A percentile compares a stretch with the other conserved stretches of the same genome.
phyloP scores from a whole-genome alignment of 192 early-diverging fungal species.

The Rhizoclosmatium globosum region DNA sequence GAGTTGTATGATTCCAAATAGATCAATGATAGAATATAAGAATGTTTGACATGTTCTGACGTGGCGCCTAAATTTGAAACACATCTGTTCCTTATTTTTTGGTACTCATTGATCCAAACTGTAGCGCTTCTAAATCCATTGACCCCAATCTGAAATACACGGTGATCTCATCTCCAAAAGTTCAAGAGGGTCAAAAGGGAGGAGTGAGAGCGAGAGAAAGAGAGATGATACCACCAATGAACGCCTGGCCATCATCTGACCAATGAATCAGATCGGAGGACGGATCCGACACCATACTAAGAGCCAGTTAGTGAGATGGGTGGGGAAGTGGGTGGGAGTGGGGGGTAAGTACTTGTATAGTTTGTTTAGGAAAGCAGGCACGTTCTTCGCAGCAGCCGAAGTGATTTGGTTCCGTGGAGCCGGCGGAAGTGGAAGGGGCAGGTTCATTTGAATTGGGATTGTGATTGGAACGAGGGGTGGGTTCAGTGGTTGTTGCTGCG shows the following conservation, averaged over 20 bases:
- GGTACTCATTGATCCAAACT: too few species aligned
- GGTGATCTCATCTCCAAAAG: too few species aligned
- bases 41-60: too few species aligned
- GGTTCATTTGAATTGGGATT: not conserved
- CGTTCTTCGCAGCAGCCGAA: constrained; percentile 53
- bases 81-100: too few species aligned
- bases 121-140: too few species aligned
- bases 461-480: not conserved
- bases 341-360: constrained; percentile 76
- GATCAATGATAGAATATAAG: too few species aligned
- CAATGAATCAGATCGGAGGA: constrained; percentile 89
- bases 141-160: too few species aligned
- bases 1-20: too few species aligned
- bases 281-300: constrained; percentile 90
- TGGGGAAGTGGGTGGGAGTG: not conserved
- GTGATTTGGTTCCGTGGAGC: constrained; percentile 26
- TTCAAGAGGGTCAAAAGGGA: too few species aligned
- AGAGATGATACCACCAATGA: constrained; percentile 61
- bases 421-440: not conserved
- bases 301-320: not conserved
- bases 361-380: constrained; percentile 94
- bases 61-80: too few species aligned
- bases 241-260: constrained; percentile 87
- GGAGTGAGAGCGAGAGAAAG: not conserved
- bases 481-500: not conserved